These are phyloP conservation scores for Kappamyces sp. DNA, from an alignment of 192 early-diverging fungal genomes.

Conservation along the genomic window DNA sequence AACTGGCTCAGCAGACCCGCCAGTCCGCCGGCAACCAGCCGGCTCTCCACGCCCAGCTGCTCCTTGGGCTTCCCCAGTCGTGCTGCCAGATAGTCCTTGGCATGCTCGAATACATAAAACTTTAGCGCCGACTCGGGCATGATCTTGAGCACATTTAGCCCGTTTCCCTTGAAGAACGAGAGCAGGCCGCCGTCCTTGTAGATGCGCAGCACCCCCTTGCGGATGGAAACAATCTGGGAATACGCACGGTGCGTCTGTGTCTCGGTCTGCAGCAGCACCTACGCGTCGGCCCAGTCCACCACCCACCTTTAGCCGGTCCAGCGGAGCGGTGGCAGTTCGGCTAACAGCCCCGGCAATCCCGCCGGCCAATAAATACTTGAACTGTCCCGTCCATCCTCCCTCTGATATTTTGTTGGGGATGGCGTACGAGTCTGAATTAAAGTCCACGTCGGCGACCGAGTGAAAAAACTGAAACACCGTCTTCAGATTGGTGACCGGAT, in stretches of 20 bases:
- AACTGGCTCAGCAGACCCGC: slow-evolving; percentile 69
- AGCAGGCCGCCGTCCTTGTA: slow-evolving; percentile 60
- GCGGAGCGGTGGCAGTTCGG: slow-evolving; percentile 65
- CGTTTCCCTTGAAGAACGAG: slow-evolving; percentile 71
- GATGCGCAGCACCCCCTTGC: slow-evolving; percentile 46
- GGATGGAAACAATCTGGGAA: slow-evolving; percentile 20
- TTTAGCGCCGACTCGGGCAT: slow-evolving; percentile 71
- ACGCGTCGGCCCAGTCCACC: slow-evolving; percentile 40
- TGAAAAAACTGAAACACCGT: slow-evolving; percentile 61
- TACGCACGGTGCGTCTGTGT: slow-evolving; percentile 22
- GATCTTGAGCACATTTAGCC: slow-evolving; percentile 72
- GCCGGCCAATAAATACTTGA: slow-evolving; percentile 64
- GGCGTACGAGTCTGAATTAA: slow-evolving; percentile 54
- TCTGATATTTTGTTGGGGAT: slow-evolving; percentile 18
- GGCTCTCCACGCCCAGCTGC: slow-evolving; percentile 42
- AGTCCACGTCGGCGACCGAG: slow-evolving; percentile 53
- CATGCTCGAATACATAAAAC: slow-evolving; percentile 67
- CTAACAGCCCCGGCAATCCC: slow-evolving; percentile 68
- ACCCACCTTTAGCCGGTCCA: slow-evolving; percentile 66
- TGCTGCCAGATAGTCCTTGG: slow-evolving; percentile 41
- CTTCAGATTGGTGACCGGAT: slow-evolving; percentile 45
- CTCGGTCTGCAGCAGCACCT: slow-evolving; percentile 22
- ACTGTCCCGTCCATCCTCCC: slow-evolving; percentile 31
- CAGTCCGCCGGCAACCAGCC: slow-evolving; percentile 67
- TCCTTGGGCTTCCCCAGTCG: slow-evolving; percentile 29